Evolutionary conservation across 225 moss, liverwort and hornwort genomes (phyloP).

Genomic region (Neckera pumila): DNA sequence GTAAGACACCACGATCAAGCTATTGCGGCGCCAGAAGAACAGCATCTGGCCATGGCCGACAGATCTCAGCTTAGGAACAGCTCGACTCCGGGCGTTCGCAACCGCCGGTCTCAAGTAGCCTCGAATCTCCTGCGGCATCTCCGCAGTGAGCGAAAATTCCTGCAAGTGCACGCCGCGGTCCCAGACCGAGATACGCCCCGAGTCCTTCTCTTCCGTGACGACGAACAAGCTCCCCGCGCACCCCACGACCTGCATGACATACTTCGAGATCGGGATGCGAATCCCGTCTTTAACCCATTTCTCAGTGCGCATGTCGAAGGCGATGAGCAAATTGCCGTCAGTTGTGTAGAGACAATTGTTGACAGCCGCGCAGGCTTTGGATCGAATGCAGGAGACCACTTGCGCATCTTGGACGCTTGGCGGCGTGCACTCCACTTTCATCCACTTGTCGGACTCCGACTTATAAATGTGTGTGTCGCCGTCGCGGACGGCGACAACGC

Average conservation of each 20-base stretch:
- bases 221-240: slow-evolving; percentile 19
- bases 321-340: background rate
- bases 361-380: slow-evolving; percentile 5
- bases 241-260: slow-evolving; percentile 2
- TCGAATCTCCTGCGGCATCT: slow-evolving; percentile 11
- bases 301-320: slow-evolving; percentile 20
- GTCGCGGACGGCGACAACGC: slow-evolving; percentile 19
- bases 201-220: slow-evolving; percentile 9
- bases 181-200: slow-evolving; percentile 5
- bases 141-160: background rate
- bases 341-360: slow-evolving; percentile 17
- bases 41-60: slow-evolving; percentile 22
- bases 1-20: slow-evolving; percentile 8
- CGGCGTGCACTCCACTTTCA: background rate
- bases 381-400: background rate
- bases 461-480: slow-evolving; percentile 27
- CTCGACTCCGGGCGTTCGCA: background rate
- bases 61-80: background rate
- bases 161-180: background rate
- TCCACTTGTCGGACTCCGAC: slow-evolving; percentile 23
- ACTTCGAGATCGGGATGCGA: background rate
- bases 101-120: background rate
- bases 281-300: slow-evolving; percentile 11
- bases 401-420: background rate
- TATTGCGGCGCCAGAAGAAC: slow-evolving; percentile 31